phyloP scores from a whole-genome alignment of 345 rosid genomes.

The Eucalyptus curtisii region DNA sequence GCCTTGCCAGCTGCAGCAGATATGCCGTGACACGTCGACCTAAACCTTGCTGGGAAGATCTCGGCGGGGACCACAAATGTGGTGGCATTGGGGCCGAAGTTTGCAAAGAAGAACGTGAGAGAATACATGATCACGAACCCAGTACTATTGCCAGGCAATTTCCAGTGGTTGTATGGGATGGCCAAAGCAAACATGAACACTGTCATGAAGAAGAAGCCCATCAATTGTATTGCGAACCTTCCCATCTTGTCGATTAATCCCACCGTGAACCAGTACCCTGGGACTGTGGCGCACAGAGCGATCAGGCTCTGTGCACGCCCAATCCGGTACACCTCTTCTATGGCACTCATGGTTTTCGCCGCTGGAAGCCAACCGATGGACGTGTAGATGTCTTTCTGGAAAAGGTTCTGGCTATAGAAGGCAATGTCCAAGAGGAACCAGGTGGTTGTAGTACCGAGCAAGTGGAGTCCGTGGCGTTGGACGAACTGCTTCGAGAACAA shows the following conservation, averaged over 20 bases:
- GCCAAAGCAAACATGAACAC: conserved; percentile 6
- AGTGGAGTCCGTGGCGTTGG: conserved; percentile 27
- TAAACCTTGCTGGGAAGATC: not conserved
- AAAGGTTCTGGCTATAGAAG: conserved; percentile 12
- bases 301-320: conserved; percentile 1
- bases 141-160: not conserved
- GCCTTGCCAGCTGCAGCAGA: not conserved
- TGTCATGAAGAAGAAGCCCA: conserved; percentile 6
- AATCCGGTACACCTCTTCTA: not conserved
- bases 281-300: conserved; percentile 5
- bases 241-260: not conserved
- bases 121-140: not conserved
- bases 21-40: conserved; percentile 2
- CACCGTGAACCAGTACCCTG: conserved; percentile 8
- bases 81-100: conserved; percentile 1
- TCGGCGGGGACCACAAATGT: conserved; percentile 1
- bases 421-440: conserved; percentile 36
- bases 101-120: not conserved
- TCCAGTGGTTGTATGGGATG: conserved; percentile 2
- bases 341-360: not conserved
- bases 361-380: conserved; percentile 1
- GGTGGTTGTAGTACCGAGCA: conserved; percentile 25
- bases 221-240: not conserved
- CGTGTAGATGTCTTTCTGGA: conserved; percentile 26
- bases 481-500: conserved; percentile 11